Percentiles rank a stretch among this genome's conserved stretches.
phyloP scores from a whole-genome alignment of 2,329 filamentous ascomycete species.

The Trichoderma semiorbis region DNA sequence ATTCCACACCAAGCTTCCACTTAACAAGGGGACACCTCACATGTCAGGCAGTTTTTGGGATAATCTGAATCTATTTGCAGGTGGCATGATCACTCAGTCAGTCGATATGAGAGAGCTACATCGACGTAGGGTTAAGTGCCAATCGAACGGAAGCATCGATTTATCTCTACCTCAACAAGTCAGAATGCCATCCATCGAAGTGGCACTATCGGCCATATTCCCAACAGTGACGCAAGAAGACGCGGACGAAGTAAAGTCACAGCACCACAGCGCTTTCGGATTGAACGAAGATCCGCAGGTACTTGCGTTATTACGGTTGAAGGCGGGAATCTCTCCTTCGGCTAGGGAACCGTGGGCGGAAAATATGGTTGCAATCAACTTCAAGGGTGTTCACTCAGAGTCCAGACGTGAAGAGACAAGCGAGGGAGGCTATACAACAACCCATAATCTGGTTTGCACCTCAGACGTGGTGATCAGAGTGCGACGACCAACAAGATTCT shows the following conservation, averaged over 20 bases:
- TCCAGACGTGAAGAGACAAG: slow-evolving; percentile 13
- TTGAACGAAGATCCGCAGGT: slow-evolving; percentile 22
- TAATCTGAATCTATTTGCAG: slow-evolving; percentile 48
- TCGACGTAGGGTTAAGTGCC: slow-evolving; percentile 41
- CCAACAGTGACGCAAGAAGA: slow-evolving; percentile 32
- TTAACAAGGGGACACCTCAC: slow-evolving; percentile 43
- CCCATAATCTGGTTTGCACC: slow-evolving; percentile 35
- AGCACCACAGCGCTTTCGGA: slow-evolving; percentile 6
- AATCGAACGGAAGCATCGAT: slow-evolving; percentile 33
- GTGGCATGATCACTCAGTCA: slow-evolving; percentile 50
- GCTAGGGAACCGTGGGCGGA: slow-evolving; percentile 51
- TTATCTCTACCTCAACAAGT: slow-evolving; percentile 42
- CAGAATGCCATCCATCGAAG: slow-evolving; percentile 46
- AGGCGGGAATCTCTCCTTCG: slow-evolving; percentile 21
- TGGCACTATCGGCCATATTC: slow-evolving; percentile 47
- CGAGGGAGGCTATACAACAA: slow-evolving; percentile 16
- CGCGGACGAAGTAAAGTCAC: slow-evolving; percentile 9
- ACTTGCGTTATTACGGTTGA: slow-evolving; percentile 25
- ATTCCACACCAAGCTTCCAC: slow-evolving; percentile 40
- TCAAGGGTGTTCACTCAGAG: slow-evolving; percentile 43
- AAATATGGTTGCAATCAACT: slow-evolving; percentile 57
- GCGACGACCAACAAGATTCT: slow-evolving; percentile 51
- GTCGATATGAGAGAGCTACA: slow-evolving; percentile 49
- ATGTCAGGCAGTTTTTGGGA: slow-evolving; percentile 51
- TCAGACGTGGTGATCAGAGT: slow-evolving; percentile 56